phyloP scores from a whole-genome alignment of 2,329 filamentous ascomycete species.

The Pseudogymnoascus sp. region DNA sequence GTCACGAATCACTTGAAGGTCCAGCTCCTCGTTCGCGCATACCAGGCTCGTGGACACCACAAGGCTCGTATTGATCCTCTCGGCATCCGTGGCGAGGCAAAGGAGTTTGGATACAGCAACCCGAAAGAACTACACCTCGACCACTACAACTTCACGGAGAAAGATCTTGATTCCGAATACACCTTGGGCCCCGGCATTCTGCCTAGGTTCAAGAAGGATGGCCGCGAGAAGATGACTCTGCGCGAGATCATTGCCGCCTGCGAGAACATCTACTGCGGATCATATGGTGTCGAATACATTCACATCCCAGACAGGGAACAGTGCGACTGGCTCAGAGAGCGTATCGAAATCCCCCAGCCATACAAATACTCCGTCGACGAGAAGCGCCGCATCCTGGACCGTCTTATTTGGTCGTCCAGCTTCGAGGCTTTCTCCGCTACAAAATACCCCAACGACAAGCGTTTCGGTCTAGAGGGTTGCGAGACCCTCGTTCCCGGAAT shows the following conservation, averaged over 20 bases:
- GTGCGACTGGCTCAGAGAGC: conserved; percentile 96
- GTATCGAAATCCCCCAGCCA: conserved; percentile 84
- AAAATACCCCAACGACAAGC: conserved; percentile 99
- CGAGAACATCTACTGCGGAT: conserved; percentile 92
- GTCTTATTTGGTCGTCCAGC: conserved; percentile 96
- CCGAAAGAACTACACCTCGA: conserved; percentile 89
- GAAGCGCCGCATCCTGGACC: conserved; percentile 94
- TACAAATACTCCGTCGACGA: conserved; percentile 98
- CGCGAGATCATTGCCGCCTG: conserved; percentile 89
- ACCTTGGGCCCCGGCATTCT: conserved; percentile 88
- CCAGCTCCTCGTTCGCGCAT: conserved; percentile 90
- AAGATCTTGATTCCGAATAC: conserved; percentile 88
- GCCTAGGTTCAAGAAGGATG: conserved; percentile 82
- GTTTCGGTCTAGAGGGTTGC: conserved; percentile 95
- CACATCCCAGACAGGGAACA: conserved; percentile 96
- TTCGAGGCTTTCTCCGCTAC: conserved; percentile 93
- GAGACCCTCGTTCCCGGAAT: conserved; percentile 96
- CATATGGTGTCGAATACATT: conserved; percentile 97
- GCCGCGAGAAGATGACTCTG: conserved; percentile 90
- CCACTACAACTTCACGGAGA: conserved; percentile 91
- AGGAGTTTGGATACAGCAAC: conserved; percentile 75
- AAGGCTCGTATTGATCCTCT: conserved; percentile 96
- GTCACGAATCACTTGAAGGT: conserved; percentile 97
- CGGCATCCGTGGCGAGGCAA: conserved; percentile 78
- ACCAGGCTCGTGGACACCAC: conserved; percentile 96